Evolutionary conservation across 495 filamentous ascomycete species (phyloP), one percentile per base, ranked within the genome.

Genomic region (Ascobolus immersus): DNA sequence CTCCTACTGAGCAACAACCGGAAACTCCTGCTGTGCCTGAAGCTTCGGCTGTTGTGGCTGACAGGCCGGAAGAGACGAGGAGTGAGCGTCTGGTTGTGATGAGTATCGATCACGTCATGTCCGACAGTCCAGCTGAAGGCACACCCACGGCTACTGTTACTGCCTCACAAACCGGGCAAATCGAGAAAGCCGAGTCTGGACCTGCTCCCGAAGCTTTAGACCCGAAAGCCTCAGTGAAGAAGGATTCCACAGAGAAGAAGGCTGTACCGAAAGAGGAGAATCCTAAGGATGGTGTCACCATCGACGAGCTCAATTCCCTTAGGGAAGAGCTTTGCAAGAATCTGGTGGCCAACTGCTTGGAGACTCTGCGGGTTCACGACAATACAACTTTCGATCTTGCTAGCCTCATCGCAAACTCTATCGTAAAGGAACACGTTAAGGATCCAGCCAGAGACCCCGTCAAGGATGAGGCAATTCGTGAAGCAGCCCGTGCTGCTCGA

Each of bases 341-440:
- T 34, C 55, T 94, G 27, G 81, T 93, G 35, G 79, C 91, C 42
- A 76, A 77, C 21, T 86, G 71, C 37, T 60, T 99, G 12, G 81
- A 94, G 50, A 69, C 93, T 32, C 65, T 94, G 24, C 76, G 79
- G 44, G 69, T 72, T 34, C 81, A 93, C 39, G 68, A 75, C 17
- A 74, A 79, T 42, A 71, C 84, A 4, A 91, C 89, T 2, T 90
- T 92, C 43, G 81, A 94, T 44, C 59, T 99, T 35, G 64, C 78
- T 2, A 82, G 90, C 37, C 58, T 99, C 11, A 80, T 99, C 35
- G 62, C 62, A 28, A 70, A 73, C 13, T 72, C 76, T 4, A 66
- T 82, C 9, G 61, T 67, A 34, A 84, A 76, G 44, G 28, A 17
- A 10, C 28, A 13, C 10, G 28, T 15, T 10, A 62, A 69, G 7